These are phyloP conservation scores for Candida railenensis DNA, from an alignment of 805 yeast species.

Conservation along the genomic window DNA sequence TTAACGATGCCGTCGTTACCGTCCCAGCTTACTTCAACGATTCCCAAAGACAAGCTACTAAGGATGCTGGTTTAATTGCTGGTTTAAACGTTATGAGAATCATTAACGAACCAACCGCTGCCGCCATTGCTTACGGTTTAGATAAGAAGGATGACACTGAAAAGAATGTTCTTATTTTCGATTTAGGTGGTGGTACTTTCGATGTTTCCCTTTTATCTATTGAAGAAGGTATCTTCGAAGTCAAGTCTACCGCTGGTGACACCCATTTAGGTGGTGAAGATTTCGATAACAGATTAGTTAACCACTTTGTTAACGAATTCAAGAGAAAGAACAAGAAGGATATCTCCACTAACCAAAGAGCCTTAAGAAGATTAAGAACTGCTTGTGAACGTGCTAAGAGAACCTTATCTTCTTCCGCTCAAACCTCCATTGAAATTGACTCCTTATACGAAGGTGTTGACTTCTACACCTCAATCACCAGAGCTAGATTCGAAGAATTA, in stretches of 20 bases:
- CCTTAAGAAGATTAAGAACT: constrained; percentile 96
- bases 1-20: constrained; percentile 86
- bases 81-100: constrained; percentile 86
- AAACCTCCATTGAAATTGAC: constrained; percentile 93
- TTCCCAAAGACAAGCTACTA: constrained; percentile 93
- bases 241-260: constrained; percentile 50
- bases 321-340: constrained; percentile 98
- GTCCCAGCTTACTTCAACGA: constrained; percentile 94
- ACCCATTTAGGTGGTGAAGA: constrained; percentile 89
- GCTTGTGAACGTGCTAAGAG: constrained; percentile 99
- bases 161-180: constrained; percentile 54
- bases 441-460: constrained; percentile 93
- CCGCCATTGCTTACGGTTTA: constrained; percentile 31
- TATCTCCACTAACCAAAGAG: constrained; percentile 89
- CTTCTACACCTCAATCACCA: constrained; percentile 92
- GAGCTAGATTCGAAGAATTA: constrained; percentile 97
- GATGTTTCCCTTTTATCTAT: constrained; percentile 47
- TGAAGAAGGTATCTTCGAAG: constrained; percentile 50
- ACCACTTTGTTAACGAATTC: constrained; percentile 91
- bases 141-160: constrained; percentile 54
- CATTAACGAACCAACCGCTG: constrained; percentile 73
- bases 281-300: constrained; percentile 94
- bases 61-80: constrained; percentile 91
- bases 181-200: constrained; percentile 51
- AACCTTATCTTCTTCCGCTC: constrained; percentile 93